These are phyloP conservation scores for Russula abietina DNA, from an alignment of 768 basidiomycete species.

Conservation along the genomic window DNA sequence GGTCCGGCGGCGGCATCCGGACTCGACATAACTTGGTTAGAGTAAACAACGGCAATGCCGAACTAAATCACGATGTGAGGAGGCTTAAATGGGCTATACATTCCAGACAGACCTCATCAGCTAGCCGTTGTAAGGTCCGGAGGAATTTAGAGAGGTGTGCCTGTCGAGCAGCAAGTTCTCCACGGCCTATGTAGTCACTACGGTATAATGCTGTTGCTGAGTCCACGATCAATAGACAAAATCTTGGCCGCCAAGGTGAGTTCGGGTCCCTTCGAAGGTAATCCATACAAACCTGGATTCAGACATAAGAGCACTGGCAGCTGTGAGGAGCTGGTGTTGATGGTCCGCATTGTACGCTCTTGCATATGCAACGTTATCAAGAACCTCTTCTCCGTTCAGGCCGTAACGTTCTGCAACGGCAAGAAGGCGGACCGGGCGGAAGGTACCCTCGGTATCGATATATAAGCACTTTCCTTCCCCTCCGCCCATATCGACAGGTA, in stretches of 20 bases:
- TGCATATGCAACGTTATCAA: slow-evolving; percentile 98
- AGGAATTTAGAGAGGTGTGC: slow-evolving; percentile 95
- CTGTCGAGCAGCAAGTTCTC: slow-evolving; percentile 91
- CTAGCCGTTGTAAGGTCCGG: slow-evolving; percentile 84
- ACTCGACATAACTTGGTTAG: slow-evolving; percentile 99
- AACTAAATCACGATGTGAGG: slow-evolving; percentile 50
- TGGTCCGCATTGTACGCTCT: slow-evolving; percentile 98
- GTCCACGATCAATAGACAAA: slow-evolving; percentile 93
- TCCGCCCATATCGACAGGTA: slow-evolving; percentile 95
- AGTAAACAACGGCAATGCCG: slow-evolving; percentile 94
- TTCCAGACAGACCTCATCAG: slow-evolving; percentile 74
- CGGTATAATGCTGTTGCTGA: slow-evolving; percentile 94
- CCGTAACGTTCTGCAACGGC: slow-evolving; percentile 95
- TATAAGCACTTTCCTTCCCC: slow-evolving; percentile 99
- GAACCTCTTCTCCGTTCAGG: slow-evolving; percentile 94
- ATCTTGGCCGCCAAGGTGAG: slow-evolving; percentile 45
- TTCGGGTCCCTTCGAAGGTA: slow-evolving; percentile 16
- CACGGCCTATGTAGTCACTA: slow-evolving; percentile 92
- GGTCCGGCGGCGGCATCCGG: slow-evolving; percentile 91
- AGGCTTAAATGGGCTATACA: background rate
- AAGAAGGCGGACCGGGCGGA: slow-evolving; percentile 90
- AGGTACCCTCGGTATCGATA: slow-evolving; percentile 98
- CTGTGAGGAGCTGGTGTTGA: slow-evolving; percentile 82
- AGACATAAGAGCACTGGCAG: slow-evolving; percentile 97
- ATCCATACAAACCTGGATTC: slow-evolving; percentile 72